Evolutionary conservation across 2,329 filamentous ascomycete genomes (phyloP), one percentile per base, ranked within the genome.

Genomic region (Epichloe baconii): DNA sequence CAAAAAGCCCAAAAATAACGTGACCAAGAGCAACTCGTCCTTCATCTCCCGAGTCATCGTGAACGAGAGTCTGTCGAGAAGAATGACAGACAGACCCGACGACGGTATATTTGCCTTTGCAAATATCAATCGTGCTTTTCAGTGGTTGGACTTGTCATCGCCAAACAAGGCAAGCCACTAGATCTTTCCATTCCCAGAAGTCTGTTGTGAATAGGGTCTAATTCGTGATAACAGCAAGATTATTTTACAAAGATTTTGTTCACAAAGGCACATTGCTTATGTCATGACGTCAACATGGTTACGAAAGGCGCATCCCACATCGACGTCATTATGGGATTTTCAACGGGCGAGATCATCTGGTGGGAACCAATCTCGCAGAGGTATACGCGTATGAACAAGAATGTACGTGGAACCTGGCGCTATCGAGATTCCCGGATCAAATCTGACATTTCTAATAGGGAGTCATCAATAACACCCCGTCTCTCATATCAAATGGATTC

Each of bases 21-120:
- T 98, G 66, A 83, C 91, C 49, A 98, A 98, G 74, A 97, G 89
- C 71, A 97, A 95, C 67, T 98, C 93, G 10, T 95, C 91, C 0
- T 98, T 96, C 64, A 93, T 98, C 34, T 96, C 91, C n/a, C 76
- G 93, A 50, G 91, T 96, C 35, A 95, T 97, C 56, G 83, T 89
- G 15, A 87, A 95, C 61, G 93, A 98, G 60, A 76, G 77, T 4
- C 68, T 94, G 50, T 76, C 78, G 21, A 95, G 93, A 68, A 83
- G 86, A 56, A 68, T 97, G 55, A 78, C 80, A 47, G 93, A 97
- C 35, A 82, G 88, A 55, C 80, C 83, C 12, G 74, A 75, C 2
- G 86, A 93, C 56, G 90, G 89, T 1, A 68, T 93, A 3, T 95
- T 93, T 67, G 87, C 85, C 2, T 97, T 98, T 73, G 89, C 86